Evolutionary conservation across 805 yeast species (phyloP).

Genomic region (Helenozyma baotianmanensis): DNA sequence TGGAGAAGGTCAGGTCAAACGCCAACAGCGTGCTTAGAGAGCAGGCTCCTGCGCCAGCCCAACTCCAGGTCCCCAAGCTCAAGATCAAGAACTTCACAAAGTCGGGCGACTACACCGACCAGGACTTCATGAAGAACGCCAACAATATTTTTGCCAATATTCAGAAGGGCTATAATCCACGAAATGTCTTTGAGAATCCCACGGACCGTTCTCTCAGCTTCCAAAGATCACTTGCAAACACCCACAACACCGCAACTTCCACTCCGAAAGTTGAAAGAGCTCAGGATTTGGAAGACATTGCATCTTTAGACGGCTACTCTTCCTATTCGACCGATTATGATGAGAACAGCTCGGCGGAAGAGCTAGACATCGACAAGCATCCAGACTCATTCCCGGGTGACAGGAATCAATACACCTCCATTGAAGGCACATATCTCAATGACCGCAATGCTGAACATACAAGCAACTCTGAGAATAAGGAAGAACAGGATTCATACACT

Average conservation of each 20-base stretch:
- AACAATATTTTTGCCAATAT: constrained; percentile 35
- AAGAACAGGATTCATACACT: constrained; percentile 21
- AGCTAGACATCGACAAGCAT: neutral
- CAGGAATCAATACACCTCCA: constrained; percentile 9
- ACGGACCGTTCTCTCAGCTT: constrained; percentile 1
- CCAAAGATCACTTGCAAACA: constrained; percentile 5
- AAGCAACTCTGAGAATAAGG: neutral
- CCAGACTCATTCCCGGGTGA: neutral
- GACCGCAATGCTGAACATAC: too few species aligned
- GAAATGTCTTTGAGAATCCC: constrained; percentile 2
- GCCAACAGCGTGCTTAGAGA: constrained; percentile 13
- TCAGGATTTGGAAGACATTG: constrained; percentile 5
- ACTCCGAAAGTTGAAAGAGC: constrained; percentile 31
- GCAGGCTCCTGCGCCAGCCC: constrained; percentile 1
- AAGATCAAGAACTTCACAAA: constrained; percentile 29
- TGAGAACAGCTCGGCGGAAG: constrained; percentile 8
- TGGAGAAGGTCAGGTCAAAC: constrained; percentile 14
- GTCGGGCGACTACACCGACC: constrained; percentile 30
- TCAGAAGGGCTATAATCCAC: constrained; percentile 24
- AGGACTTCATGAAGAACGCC: constrained; percentile 35
- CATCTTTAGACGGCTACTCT: constrained; percentile 19
- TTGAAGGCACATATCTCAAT: constrained; percentile 7
- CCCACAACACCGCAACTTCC: constrained; percentile 31
- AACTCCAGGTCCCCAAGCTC: constrained; percentile 12
- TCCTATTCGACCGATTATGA: constrained; percentile 31